Conservation (phyloP, 1,139 yeast genomes). For the Hanseniaspora uvarum region DNA sequence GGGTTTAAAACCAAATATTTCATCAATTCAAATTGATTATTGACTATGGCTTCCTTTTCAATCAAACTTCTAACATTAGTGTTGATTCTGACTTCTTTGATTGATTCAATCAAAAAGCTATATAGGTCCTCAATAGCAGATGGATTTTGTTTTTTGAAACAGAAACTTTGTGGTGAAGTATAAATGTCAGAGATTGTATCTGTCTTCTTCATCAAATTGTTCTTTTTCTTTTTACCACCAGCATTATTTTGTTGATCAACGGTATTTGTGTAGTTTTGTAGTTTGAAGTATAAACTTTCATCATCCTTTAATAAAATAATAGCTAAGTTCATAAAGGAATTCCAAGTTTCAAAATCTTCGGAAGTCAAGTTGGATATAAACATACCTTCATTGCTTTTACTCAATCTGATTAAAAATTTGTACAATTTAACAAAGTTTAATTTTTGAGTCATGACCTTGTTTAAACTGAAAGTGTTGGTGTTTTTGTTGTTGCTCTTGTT, state of each 20-base stretch:
- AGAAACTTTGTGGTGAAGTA: conserved; percentile 14
- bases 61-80: conserved; percentile 31
- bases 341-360: conserved; percentile 17
- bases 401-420: not conserved
- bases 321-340: conserved; percentile 3
- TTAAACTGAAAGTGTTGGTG: conserved; percentile 12
- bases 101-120: conserved; percentile 33
- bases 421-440: conserved; percentile 4
- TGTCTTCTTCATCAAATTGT: conserved; percentile 10
- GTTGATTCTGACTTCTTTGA: conserved; percentile 28
- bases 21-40: conserved; percentile 35
- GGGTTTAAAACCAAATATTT: conserved; percentile 53
- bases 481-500: conserved; percentile 5
- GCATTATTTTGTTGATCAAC: not conserved
- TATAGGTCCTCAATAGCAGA: not conserved
- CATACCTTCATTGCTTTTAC: conserved; percentile 2
- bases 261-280: conserved; percentile 12
- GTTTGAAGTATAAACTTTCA: conserved; percentile 14
- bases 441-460: conserved; percentile 15
- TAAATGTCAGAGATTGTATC: conserved; percentile 17
- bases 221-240: conserved; percentile 10
- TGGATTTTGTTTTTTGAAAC: not conserved
- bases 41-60: conserved; percentile 21
- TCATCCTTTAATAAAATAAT: conserved; percentile 12
- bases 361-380: not conserved